Base-by-base conservation (phyloP, 2,329 filamentous ascomycete genomes). In the Aspergillus japonicus region DNA sequence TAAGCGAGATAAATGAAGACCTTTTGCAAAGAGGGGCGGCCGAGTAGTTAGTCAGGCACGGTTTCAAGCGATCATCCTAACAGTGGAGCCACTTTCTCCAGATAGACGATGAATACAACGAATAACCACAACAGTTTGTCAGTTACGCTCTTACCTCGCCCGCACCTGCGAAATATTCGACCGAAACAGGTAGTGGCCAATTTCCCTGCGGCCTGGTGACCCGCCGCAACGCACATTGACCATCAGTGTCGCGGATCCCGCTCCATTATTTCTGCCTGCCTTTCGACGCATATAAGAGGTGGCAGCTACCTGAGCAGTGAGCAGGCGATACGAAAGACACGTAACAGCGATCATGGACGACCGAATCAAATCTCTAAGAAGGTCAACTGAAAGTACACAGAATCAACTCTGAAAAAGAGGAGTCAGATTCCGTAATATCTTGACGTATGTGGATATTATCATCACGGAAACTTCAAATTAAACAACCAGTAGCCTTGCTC, bases 31-130 rank as follows among this genome's bases (percentile, higher is more conserved):
- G 52, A 60, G 58, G 61, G 58, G 52, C 51, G 31, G 44, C 48
- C 16, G 50, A 35, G 33, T 24, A 56, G 39, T 55, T 63, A 63
- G 61, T 56, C 61, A 61, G 59, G 59, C 55, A 63, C 61, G 49
- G 55, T 57, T 53, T 61, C 35, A 56, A 61, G 61, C 58, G 56
- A 63, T 59, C 58, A 33, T 53, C 49, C 57, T 54, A 44, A 24
- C 56, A 48, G 61, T 63, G 61, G 61, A 61, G 58, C 42, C 48
- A 12, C 33, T 58, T 58, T 35, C 54, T 60, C 50, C 54, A 57
- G 60, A 56, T 54, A 47, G 35, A 44, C 26, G 35, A 54, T 47
- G 54, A 24, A 31, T 39, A 21, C 52, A 47, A 44, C 52, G 39
- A 54, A 44, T n/a, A 44, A 35, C 39, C 14, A 19, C 39, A 16